A percentile compares a stretch with the other conserved stretches of the same genome.
phyloP scores from a whole-genome alignment of 129 eudicot genomes.

The sunflower (Helianthus annuus) region DNA sequence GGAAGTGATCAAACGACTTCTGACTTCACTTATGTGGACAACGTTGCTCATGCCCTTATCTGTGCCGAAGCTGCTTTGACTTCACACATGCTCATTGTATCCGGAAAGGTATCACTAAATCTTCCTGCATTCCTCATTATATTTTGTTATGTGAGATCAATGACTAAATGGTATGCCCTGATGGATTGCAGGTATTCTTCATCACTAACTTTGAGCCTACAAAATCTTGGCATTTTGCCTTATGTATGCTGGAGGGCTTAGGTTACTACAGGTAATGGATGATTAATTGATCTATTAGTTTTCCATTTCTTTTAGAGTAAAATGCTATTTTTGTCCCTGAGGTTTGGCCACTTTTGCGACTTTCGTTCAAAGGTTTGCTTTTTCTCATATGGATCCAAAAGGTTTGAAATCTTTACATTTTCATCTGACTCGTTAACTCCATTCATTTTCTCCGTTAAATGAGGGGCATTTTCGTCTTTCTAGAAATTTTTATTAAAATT shows the following conservation, averaged over 20 bases:
- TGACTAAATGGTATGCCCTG: conserved; percentile 13
- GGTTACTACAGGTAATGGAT: conserved; percentile 71
- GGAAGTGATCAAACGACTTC: conserved; percentile 66
- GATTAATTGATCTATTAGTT: neutral
- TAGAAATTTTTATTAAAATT: no score
- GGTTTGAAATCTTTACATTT: no score
- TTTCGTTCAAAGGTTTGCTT: no score
- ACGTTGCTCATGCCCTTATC: conserved; percentile 84
- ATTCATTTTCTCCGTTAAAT: no score
- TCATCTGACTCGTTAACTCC: no score
- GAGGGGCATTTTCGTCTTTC: no score
- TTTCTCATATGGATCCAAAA: no score
- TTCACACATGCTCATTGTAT: conserved; percentile 49
- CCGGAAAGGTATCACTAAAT: conserved; percentile 71
- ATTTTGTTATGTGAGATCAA: neutral
- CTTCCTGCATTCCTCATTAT: neutral
- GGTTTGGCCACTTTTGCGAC: no score
- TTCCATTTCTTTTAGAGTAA: no score
- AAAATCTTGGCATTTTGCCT: conserved; percentile 70
- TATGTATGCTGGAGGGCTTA: conserved; percentile 64
- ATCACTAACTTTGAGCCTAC: conserved; percentile 76
- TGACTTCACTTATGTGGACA: conserved; percentile 92
- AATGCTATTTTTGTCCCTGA: no score
- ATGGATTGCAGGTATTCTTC: conserved; percentile 64
- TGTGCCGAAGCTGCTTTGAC: conserved; percentile 80